Base-by-base conservation (phyloP, 495 filamentous ascomycete genomes). In the Polyplosphaeria fusca region DNA sequence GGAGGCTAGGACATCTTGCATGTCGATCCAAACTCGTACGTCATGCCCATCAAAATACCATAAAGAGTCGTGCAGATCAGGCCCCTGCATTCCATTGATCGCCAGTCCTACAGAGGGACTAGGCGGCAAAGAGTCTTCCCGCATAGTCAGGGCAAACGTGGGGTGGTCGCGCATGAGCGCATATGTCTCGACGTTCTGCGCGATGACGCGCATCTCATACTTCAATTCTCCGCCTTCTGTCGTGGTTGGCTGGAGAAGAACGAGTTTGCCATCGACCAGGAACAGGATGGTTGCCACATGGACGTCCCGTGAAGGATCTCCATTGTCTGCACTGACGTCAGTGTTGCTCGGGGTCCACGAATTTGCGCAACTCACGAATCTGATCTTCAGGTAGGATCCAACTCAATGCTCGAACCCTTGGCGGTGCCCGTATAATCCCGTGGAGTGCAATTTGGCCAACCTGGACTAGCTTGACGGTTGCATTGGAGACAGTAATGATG, bases 181-280 rank as follows among this genome's bases (percentile, higher is more conserved):
- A 67, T 94, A 97, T 65, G 92, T 96, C 64, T 99, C 94, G 18
- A 97, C 91, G 64, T 92, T 92, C 58, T 95, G 88, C 5, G 91
- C 89, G 64, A 99, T 84, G 27, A 97, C 85, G 12, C 90, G 86
- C 94, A 99, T 97, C 64, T 99, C 93, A 67, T 97, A 99, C 74
- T 95, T 96, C 37, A 95, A 74, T 55, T 86, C 86, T 1, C 87
- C 87, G 18, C 82, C 80, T 32, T 87, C 84, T 39, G 82, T 86
- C 5, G 84, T 76, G 1, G 87, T 89, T 3, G 94, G 93, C 58
- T 95, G 89, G 24, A 99, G 76, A 14, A 97, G 76, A 18, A 97
- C 94, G 18, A 99, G 78, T 62, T 97, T 99, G 16, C 90, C 94
- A 68, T 97, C 94, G 5, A 97, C 91, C 25, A 97, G 76, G 56